Base-by-base conservation (phyloP, 169 alveolate species). In the Plasmodium cynomolgi region DNA sequence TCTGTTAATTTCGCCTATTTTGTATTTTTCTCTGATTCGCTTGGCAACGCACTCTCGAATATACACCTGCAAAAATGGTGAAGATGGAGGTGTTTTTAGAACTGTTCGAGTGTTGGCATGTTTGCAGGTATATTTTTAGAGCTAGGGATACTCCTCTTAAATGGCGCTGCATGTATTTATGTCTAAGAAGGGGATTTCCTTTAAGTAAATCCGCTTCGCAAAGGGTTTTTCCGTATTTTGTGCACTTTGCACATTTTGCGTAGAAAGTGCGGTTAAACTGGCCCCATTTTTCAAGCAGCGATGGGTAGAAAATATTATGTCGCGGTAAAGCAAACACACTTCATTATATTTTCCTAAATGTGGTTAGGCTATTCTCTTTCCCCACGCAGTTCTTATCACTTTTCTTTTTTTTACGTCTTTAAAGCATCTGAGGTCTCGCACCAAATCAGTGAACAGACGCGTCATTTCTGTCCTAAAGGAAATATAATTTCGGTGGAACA, bases 21-120 rank as follows among this genome's bases (percentile, higher is more conserved):
- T 81, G 58, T 91, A 91, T 81, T 91, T 91, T 29, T 41, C 23
- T 72, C 47, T 81, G 8, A 91, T 91, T 91, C 72, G 58, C 20
- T 72, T 74, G 39, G 95, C 95, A 71, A 91, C 50, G 26, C 95
- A 91, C 41, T 91, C 95, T 44, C 95, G 39, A n/a, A 91, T 72
- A 31, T 82, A 91, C n/a, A 81, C 81, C 95, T 91, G 58, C 17
- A 82, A 91, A 15, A 91, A 77, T 9, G 74, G 31, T 3, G 68
- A 75, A 85, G 15, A 68, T 68, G 37, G 77, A 9, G 37, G 37
- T 23, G 37, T 68, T 68, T 11, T 68, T 5, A 17, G 6, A 68
- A 26, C 17, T 6, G 7, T 68, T 68, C 11, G 17, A 9, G 77
- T 29, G 37, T 68, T 26, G 37, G 20, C 31, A 68, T 68, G 37